These are phyloP conservation scores for Emergomyces africanus DNA, from an alignment of 2,329 filamentous ascomycete species.

Conservation along the genomic window DNA sequence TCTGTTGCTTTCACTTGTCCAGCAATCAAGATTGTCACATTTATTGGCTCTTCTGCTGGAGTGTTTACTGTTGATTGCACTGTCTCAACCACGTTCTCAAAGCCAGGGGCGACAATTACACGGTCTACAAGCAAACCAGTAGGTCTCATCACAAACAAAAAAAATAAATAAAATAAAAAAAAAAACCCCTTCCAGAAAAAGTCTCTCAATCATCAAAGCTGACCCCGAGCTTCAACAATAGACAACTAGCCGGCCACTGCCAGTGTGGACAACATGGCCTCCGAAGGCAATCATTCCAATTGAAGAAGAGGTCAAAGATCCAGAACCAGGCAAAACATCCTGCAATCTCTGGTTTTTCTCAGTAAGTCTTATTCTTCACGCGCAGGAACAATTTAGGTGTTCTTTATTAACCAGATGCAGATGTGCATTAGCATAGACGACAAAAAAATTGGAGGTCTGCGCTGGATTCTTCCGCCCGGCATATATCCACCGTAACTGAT, in stretches of 20 bases:
- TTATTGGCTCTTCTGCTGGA: not conserved
- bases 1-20: not conserved
- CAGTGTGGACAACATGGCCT: not conserved
- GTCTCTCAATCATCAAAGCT: no score
- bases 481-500: not conserved
- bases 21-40: slow-evolving; percentile 1
- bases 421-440: not conserved
- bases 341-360: slow-evolving; percentile 2
- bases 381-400: no score
- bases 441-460: not conserved
- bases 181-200: no score
- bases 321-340: not conserved
- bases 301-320: not conserved
- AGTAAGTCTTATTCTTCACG: slow-evolving; percentile 1
- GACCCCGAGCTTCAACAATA: no score
- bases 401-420: not conserved
- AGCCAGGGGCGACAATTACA: not conserved
- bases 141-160: no score
- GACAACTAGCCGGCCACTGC: not conserved
- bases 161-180: no score
- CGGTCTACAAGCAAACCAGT: not conserved
- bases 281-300: not conserved
- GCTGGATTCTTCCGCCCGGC: not conserved
- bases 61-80: slow-evolving; percentile 1
- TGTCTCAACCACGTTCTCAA: slow-evolving; percentile 1